Evolutionary conservation across 768 basidiomycete genomes (phyloP).

Genomic region (Pisolithus albus): DNA sequence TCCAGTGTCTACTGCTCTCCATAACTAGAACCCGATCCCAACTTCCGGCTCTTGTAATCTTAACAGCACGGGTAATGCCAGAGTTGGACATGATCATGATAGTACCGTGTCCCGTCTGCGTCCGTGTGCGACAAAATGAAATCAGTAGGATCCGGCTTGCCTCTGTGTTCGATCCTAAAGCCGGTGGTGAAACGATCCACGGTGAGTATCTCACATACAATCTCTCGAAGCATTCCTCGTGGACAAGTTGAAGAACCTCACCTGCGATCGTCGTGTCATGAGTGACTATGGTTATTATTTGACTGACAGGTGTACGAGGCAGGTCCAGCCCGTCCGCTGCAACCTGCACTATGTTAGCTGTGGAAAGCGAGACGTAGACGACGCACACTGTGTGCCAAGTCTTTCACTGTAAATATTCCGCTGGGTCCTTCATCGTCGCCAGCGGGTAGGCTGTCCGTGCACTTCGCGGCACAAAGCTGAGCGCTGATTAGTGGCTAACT

Average conservation of each 20-base stretch:
- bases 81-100: conserved; percentile 85
- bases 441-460: conserved; percentile 96
- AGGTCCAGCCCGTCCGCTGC: conserved; percentile 96
- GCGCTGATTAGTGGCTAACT: too few relatives aligned
- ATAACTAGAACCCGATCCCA: conserved; percentile 87
- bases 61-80: conserved; percentile 90
- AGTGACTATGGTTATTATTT: conserved; percentile 95
- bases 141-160: conserved; percentile 73
- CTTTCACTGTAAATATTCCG: conserved; percentile 99
- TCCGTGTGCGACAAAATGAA: conserved; percentile 94
- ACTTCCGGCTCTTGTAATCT: conserved; percentile 60
- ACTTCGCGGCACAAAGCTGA: conserved; percentile 95
- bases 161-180: conserved; percentile 9
- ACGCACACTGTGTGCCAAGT: conserved; percentile 89
- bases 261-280: conserved; percentile 97
- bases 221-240: conserved; percentile 91
- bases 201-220: conserved; percentile 83
- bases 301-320: conserved; percentile 79
- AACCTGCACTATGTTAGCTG: conserved; percentile 48
- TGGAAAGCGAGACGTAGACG: conserved; percentile 3
- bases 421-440: conserved; percentile 97
- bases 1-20: conserved; percentile 90
- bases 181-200: conserved; percentile 91
- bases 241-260: conserved; percentile 92
- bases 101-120: conserved; percentile 93